Base-by-base conservation (phyloP, 2,329 filamentous ascomycete genomes). In the Verticillium albo-atrum region DNA sequence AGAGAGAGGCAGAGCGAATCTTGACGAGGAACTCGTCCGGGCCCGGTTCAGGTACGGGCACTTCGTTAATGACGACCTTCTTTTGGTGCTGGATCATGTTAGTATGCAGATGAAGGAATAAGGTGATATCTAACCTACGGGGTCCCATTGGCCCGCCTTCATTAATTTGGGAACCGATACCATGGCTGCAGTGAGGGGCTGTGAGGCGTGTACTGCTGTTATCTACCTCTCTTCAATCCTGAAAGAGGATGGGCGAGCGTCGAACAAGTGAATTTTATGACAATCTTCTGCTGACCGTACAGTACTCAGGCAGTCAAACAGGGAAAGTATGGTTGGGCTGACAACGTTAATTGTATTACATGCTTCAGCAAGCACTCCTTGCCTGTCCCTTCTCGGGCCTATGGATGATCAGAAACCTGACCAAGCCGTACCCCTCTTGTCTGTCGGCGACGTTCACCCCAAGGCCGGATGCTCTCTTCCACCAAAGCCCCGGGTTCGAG, bases 31-130 rank as follows among this genome's bases (percentile, higher is more conserved):
- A 69, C 63, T 81, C 69, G 62, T 78, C 74, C 26, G 71, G 70
- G 30, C 69, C 69, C 4, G 77, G 76, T 28, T 68, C 67, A 4
- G 79, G 78, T 34, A 80, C 71, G 9, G 77, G 73, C 28, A 81
- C 67, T 47, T 75, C 68, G 58, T 80, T 79, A 58, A 80, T 65
- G 42, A 68, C 66, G 27, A 69, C 63, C 54, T 68, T 72, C 35
- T 64, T 61, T 37, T 62, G 61, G 35, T 65, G 59, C 66, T 68
- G 54, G 12, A 12, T 6, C 4, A 9, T 20, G 34, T 55, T 27
- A 55, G 54, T 47, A 7, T 14, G 14, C 15, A 35, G 47, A 56
- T 10, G 54, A 32, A 47, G n/a, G 37, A 2, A 26, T 15, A 30
- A 20, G 7, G 5, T 4, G 10, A 20, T 50, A 10, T 3, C 7